Conservation (phyloP, 192 early-diverging fungal species). For the Tieghemiomyces parasiticus region DNA sequence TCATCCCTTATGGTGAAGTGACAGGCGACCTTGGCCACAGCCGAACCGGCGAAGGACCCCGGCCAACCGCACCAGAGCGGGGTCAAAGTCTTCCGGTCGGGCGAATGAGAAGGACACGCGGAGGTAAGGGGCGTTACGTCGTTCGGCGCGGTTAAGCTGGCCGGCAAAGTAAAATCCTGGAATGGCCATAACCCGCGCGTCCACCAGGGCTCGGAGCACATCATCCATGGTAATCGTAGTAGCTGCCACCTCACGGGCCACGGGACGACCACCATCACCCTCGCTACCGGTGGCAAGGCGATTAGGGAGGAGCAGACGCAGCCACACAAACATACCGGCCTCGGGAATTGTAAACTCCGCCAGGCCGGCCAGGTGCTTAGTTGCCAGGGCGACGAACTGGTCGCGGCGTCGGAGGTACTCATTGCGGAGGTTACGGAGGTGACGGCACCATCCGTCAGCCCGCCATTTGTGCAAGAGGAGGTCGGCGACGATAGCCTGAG, state of each 20-base stretch:
- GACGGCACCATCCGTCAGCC: constrained; percentile 57
- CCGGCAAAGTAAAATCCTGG: constrained; percentile 42
- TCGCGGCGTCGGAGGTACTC: constrained; percentile 64
- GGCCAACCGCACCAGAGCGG: neutral
- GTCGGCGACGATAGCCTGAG: constrained; percentile 57
- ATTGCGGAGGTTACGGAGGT: constrained; percentile 44
- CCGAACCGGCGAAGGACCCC: neutral
- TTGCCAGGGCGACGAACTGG: constrained; percentile 42
- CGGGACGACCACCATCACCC: neutral
- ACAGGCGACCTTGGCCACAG: no score
- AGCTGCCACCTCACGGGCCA: neutral
- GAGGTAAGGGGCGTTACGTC: neutral
- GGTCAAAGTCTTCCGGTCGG: neutral
- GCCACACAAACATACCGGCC: constrained; percentile 92
- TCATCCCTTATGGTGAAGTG: no score
- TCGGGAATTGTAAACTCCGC: constrained; percentile 42
- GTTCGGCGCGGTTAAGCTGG: neutral
- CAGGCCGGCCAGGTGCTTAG: constrained; percentile 40
- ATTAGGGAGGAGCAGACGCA: constrained; percentile 31
- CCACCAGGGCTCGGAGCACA: constrained; percentile 41
- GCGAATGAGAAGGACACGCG: neutral
- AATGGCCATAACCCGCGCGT: constrained; percentile 51
- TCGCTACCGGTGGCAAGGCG: no score
- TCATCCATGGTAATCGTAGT: constrained; percentile 35
- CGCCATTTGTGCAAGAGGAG: constrained; percentile 67